Percentiles rank a stretch among this genome's conserved stretches.
Evolutionary conservation across 1,284 basidiomycete species (phyloP).

Genomic region (Xerocomus minutiporus): DNA sequence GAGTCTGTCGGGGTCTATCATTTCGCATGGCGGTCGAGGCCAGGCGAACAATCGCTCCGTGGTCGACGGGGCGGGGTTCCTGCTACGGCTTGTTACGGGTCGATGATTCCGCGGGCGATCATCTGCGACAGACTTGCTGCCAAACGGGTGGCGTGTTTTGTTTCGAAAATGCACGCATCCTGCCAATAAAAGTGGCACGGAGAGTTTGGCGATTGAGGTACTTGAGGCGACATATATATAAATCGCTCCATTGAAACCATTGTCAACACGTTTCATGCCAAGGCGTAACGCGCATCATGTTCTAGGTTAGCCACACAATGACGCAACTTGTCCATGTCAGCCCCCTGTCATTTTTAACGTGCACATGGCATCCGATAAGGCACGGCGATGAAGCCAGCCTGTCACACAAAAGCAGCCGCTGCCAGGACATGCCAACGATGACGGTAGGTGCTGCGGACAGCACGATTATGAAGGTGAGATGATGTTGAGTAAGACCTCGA

Average conservation of each 20-base stretch:
- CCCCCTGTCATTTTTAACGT: constrained; percentile 8
- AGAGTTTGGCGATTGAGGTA: constrained; percentile 9
- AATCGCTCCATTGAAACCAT: constrained; percentile 3
- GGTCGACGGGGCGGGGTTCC: constrained; percentile 17
- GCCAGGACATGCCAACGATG: constrained; percentile 7
- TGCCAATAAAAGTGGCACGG: constrained; percentile 21
- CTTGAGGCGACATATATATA: constrained; percentile 5
- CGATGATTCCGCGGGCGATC: constrained; percentile 25
- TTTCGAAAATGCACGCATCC: constrained; percentile 13
- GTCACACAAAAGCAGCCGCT: constrained; percentile 10
- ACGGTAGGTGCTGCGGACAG: constrained; percentile 13
- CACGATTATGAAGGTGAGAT: constrained; percentile 22
- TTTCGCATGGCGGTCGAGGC: constrained; percentile 5
- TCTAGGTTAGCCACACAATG: constrained; percentile 4
- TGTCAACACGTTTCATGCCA: constrained; percentile 9
- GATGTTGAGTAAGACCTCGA: constrained; percentile 10
- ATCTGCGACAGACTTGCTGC: constrained; percentile 8
- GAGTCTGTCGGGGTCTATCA: background rate
- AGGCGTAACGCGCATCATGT: background rate
- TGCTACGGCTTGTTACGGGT: constrained; percentile 13
- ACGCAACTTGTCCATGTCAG: constrained; percentile 11
- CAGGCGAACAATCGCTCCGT: constrained; percentile 15
- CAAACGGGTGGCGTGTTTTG: constrained; percentile 13
- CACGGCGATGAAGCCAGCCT: constrained; percentile 12
- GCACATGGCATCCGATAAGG: constrained; percentile 21